These are phyloP conservation scores for Shiraia sp. DNA, from an alignment of 2,329 filamentous ascomycete species.

Conservation along the genomic window DNA sequence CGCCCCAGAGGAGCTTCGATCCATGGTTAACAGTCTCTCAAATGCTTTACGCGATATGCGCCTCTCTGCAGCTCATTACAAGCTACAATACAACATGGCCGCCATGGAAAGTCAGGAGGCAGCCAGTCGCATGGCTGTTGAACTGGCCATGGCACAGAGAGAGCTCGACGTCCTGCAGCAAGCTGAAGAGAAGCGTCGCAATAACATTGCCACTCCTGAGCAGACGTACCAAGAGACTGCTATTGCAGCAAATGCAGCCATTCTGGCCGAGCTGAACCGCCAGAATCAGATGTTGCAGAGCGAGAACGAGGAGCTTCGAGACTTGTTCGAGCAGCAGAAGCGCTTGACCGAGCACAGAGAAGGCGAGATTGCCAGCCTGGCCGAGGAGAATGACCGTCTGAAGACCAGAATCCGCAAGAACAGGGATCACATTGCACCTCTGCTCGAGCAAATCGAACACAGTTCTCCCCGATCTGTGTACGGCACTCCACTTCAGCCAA, in stretches of 20 bases:
- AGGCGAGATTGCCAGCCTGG: conserved; percentile 69
- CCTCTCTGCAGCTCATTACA: conserved; percentile 86
- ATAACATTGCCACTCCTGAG: conserved; percentile 57
- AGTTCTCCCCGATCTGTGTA: conserved; percentile 62
- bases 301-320: conserved; percentile 66
- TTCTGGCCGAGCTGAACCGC: conserved; percentile 52
- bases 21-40: conserved; percentile 58
- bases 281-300: conserved; percentile 68
- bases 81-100: conserved; percentile 84
- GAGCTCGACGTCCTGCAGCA: conserved; percentile 83
- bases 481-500: conserved; percentile 60
- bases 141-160: conserved; percentile 86
- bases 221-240: conserved; percentile 58
- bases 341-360: conserved; percentile 78
- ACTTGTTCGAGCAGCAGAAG: conserved; percentile 72
- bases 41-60: conserved; percentile 66
- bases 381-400: conserved; percentile 76
- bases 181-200: conserved; percentile 68
- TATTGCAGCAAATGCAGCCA: conserved; percentile 60
- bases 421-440: conserved; percentile 75
- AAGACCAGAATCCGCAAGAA: conserved; percentile 87
- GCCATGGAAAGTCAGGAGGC: conserved; percentile 83
- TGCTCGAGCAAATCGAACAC: conserved; percentile 59
- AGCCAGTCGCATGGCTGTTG: conserved; percentile 83
- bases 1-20: conserved; percentile 56